These are phyloP conservation scores for Ascochyta viciae-villosae DNA, from an alignment of 2,329 filamentous ascomycete genomes.

Conservation along the genomic window DNA sequence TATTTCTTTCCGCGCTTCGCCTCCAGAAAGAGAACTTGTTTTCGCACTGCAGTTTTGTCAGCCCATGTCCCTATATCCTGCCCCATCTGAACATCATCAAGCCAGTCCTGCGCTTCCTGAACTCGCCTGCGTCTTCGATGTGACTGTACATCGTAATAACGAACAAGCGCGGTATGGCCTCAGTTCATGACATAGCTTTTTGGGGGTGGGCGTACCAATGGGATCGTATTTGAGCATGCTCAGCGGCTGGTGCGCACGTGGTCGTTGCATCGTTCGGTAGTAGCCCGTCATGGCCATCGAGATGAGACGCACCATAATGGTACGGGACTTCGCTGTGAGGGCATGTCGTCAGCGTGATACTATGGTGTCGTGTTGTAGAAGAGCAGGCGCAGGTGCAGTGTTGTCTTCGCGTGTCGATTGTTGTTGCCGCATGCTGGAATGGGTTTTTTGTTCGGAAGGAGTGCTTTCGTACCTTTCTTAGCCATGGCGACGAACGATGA, in stretches of 20 bases:
- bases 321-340: slow-evolving; percentile 80
- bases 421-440: neutral
- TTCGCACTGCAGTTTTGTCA: slow-evolving; percentile 70
- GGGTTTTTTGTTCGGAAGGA: too few relatives aligned
- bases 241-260: slow-evolving; percentile 80
- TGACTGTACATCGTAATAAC: neutral
- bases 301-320: slow-evolving; percentile 90
- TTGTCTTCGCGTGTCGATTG: neutral
- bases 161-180: neutral
- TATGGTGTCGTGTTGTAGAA: neutral
- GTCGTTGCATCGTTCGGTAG: slow-evolving; percentile 89
- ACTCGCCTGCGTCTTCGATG: neutral
- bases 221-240: slow-evolving; percentile 99
- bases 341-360: slow-evolving; percentile 25
- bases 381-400: too few relatives aligned
- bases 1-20: slow-evolving; percentile 77
- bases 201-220: slow-evolving; percentile 68
- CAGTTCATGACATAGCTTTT: too few relatives aligned
- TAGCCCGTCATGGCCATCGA: slow-evolving; percentile 99
- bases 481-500: slow-evolving; percentile 37
- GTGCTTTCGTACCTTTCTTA: slow-evolving; percentile 40
- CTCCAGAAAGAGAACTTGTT: slow-evolving; percentile 95
- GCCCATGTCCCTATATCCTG: slow-evolving; percentile 3
- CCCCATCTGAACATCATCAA: neutral
- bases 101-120: neutral